A percentile compares a stretch with the other conserved stretches of the same genome.
phyloP scores from a whole-genome alignment of 176 grass and related monocot genomes.

The Musa schizocarpa region DNA sequence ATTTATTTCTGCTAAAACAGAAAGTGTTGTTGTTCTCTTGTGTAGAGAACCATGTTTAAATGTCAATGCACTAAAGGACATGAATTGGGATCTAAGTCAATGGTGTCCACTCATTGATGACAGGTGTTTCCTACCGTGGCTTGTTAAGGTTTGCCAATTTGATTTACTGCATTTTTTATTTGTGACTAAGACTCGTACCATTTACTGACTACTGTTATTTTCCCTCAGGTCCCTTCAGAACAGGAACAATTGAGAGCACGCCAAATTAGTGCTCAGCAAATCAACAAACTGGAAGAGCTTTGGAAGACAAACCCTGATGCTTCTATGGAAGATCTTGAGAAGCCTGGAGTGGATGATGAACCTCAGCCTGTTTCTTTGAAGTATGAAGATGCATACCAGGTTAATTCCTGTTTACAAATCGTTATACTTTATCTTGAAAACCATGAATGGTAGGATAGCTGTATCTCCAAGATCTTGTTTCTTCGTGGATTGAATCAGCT shows the following conservation, averaged over 20 bases:
- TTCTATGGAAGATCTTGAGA: constrained; percentile 95
- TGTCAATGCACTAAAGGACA: constrained; percentile 97
- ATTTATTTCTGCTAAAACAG: constrained; percentile 96
- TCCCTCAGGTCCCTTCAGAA: constrained; percentile 75
- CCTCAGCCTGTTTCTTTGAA: constrained; percentile 75
- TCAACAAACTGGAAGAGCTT: constrained; percentile 97
- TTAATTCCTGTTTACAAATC: constrained; percentile 3
- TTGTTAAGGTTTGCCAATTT: constrained; percentile 71
- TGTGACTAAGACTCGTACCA: background rate
- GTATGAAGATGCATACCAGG: constrained; percentile 99
- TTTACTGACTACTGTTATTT: constrained; percentile 16
- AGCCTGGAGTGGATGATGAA: constrained; percentile 96
- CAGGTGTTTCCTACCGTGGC: constrained; percentile 91
- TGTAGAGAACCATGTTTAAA: constrained; percentile 97
- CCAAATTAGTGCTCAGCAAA: constrained; percentile 97
- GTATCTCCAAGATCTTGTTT: too few relatives aligned
- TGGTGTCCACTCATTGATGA: constrained; percentile 99
- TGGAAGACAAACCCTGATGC: constrained; percentile 99
- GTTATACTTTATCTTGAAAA: too few relatives aligned
- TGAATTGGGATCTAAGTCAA: constrained; percentile 99
- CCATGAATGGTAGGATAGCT: too few relatives aligned
- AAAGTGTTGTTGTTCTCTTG: constrained; percentile 92
- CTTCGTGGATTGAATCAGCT: too few relatives aligned
- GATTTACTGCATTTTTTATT: background rate
- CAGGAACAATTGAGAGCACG: constrained; percentile 94